Percentiles rank a stretch among this genome's conserved stretches.
Evolutionary conservation across 345 rosid genomes (phyloP).

Genomic region (Aurinia saxatilis): DNA sequence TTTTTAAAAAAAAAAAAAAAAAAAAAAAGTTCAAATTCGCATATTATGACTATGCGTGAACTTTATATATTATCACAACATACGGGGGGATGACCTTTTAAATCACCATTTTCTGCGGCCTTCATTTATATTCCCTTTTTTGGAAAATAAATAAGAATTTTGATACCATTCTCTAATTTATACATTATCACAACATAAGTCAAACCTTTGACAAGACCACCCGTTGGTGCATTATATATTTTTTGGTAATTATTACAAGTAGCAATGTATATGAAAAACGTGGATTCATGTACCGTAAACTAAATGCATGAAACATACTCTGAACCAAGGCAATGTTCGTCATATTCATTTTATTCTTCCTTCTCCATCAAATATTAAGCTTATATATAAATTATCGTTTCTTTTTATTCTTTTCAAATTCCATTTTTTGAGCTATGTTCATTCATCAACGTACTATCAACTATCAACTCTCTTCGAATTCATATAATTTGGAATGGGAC

Average conservation of each 20-base stretch:
- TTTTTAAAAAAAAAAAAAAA: too few relatives aligned
- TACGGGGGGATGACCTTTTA: constrained; percentile 9
- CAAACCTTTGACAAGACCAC: constrained; percentile 28
- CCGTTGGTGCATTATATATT: constrained; percentile 16
- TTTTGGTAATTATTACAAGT: not conserved
- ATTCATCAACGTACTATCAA: not conserved
- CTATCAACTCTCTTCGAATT: not conserved
- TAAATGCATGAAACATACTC: constrained; percentile 24
- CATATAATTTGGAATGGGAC: constrained; percentile 8
- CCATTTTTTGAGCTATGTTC: constrained; percentile 21
- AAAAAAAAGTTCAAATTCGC: too few relatives aligned
- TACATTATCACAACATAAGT: constrained; percentile 26
- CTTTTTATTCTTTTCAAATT: constrained; percentile 1
- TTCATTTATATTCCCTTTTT: not conserved
- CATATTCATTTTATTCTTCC: constrained; percentile 18
- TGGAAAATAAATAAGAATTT: too few relatives aligned
- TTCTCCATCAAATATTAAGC: constrained; percentile 3
- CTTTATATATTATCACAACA: not conserved
- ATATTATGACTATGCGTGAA: too few relatives aligned
- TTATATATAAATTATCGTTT: constrained; percentile 5
- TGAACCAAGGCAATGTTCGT: constrained; percentile 29
- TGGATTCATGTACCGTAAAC: constrained; percentile 27
- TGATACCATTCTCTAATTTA: not conserved
- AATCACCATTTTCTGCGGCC: constrained; percentile 2
- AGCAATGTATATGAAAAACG: not conserved